Conservation (phyloP, 352 stramenopile genomes). For the Globisporangium parvum region DNA sequence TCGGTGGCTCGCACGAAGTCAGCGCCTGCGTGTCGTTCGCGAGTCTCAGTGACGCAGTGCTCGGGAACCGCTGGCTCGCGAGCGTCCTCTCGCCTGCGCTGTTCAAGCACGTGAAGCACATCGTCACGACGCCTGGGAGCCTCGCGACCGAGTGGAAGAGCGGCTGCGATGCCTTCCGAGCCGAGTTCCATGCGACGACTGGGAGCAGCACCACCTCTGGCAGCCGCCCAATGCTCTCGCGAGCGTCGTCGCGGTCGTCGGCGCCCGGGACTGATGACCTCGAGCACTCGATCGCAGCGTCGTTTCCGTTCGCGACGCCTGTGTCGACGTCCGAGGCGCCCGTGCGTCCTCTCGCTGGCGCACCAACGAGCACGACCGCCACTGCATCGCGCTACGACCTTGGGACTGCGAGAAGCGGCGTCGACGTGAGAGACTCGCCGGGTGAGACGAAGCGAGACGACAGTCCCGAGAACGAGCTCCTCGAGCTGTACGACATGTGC, state of each 20-base stretch:
- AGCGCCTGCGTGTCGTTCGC: conserved; percentile 36
- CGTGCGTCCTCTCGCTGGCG: conserved; percentile 1
- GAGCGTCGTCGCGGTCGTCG: conserved; percentile 10
- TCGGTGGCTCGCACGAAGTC: conserved; percentile 35
- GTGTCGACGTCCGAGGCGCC: conserved; percentile 13
- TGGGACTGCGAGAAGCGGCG: too few relatives aligned
- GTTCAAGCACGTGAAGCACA: conserved; percentile 19
- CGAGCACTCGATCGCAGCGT: conserved; percentile 9
- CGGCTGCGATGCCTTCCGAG: conserved; percentile 39
- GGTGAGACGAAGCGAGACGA: conserved; percentile 18
- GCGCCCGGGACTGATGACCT: conserved; percentile 1
- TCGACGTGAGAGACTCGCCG: background rate
- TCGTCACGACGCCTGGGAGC: conserved; percentile 29
- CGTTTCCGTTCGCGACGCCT: conserved; percentile 19
- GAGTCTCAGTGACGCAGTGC: conserved; percentile 24
- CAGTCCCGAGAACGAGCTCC: conserved; percentile 33
- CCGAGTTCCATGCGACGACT: conserved; percentile 35
- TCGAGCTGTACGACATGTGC: conserved; percentile 57
- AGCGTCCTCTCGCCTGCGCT: conserved; percentile 21
- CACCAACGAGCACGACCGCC: background rate
- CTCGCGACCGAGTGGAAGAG: conserved; percentile 46
- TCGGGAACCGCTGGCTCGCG: conserved; percentile 37
- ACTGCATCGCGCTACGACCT: background rate
- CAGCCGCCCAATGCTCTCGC: conserved; percentile 1
- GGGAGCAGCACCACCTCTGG: background rate